A percentile compares a stretch with the other conserved stretches of the same genome.
Conservation (phyloP, 2,329 filamentous ascomycete species). For the Monosporascus sp. region DNA sequence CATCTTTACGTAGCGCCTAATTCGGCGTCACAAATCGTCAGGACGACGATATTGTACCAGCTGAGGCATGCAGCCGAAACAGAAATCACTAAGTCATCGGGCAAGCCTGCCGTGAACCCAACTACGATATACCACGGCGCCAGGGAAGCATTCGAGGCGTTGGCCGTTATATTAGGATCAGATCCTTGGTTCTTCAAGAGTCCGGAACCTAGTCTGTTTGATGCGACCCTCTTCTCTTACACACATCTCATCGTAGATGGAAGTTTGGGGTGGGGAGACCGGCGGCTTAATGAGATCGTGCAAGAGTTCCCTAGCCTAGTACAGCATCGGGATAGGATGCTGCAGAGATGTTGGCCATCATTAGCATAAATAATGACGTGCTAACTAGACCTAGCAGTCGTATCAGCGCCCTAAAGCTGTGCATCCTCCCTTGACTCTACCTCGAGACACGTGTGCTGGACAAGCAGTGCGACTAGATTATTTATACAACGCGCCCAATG, state of each 20-base stretch:
- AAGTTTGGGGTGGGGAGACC: slow-evolving; percentile 58
- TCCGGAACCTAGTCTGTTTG: slow-evolving; percentile 65
- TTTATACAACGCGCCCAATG: too few species aligned
- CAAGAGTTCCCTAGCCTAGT: slow-evolving; percentile 57
- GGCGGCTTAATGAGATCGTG: slow-evolving; percentile 53
- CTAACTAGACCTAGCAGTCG: too few species aligned
- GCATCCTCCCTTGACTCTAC: too few species aligned
- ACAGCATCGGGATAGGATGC: slow-evolving; percentile 56
- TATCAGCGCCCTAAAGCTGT: too few species aligned
- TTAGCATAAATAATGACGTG: background rate
- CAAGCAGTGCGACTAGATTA: too few species aligned
- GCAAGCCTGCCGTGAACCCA: slow-evolving; percentile 28
- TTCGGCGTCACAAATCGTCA: slow-evolving; percentile 57
- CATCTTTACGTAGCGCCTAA: slow-evolving; percentile 67
- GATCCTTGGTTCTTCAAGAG: slow-evolving; percentile 46
- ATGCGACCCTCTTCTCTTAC: slow-evolving; percentile 87
- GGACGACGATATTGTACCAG: slow-evolving; percentile 56
- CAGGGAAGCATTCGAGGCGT: slow-evolving; percentile 39
- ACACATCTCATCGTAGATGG: slow-evolving; percentile 73
- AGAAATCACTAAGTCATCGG: slow-evolving; percentile 63
- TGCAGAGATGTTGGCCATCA: slow-evolving; percentile 41
- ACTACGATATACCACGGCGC: slow-evolving; percentile 40
- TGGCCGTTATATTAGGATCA: slow-evolving; percentile 37
- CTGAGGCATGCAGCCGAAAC: slow-evolving; percentile 68
- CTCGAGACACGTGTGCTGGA: too few species aligned